Evolutionary conservation across 1,139 yeast species (phyloP).

Genomic region (Spencermartinsiella ligniputridi): DNA sequence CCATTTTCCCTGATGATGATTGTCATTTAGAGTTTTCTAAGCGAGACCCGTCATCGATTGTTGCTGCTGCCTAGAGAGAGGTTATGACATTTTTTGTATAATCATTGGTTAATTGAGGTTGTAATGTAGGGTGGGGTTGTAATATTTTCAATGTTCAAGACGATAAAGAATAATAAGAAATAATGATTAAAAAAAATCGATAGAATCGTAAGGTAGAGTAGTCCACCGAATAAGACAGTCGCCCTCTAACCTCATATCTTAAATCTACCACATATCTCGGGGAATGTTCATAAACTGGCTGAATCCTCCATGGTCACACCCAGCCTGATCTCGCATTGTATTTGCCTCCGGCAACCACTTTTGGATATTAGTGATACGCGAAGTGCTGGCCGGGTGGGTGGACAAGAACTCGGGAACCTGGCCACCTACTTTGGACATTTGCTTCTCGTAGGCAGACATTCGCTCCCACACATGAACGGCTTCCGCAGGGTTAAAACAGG

Average conservation of each 20-base stretch:
- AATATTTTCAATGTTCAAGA: too few relatives aligned
- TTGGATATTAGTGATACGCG: conserved; percentile 63
- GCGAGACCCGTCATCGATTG: conserved; percentile 22
- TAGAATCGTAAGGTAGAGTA: too few relatives aligned
- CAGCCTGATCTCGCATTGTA: conserved; percentile 19
- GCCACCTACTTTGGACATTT: conserved; percentile 29
- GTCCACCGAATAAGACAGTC: too few relatives aligned
- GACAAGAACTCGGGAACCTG: conserved; percentile 57
- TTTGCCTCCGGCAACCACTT: conserved; percentile 73
- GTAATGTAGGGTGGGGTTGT: too few relatives aligned
- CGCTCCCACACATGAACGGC: conserved; percentile 78
- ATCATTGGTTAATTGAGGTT: not conserved
- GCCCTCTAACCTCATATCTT: too few relatives aligned
- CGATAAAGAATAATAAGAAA: too few relatives aligned
- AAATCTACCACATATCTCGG: not conserved
- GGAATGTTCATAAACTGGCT: conserved; percentile 2
- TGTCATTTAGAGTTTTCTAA: conserved; percentile 67
- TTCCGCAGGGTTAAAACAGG: conserved; percentile 75
- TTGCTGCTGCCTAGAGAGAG: not conserved
- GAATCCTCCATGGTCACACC: conserved; percentile 15
- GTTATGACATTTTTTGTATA: not conserved
- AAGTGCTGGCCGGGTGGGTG: conserved; percentile 84
- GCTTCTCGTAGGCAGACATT: conserved; percentile 60
- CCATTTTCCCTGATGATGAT: conserved; percentile 96
- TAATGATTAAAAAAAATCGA: too few relatives aligned